Percentiles rank a stretch among this genome's conserved stretches.
Evolutionary conservation across 192 early-diverging fungal genomes (phyloP).

Genomic region (Tieghemiomyces parasiticus): DNA sequence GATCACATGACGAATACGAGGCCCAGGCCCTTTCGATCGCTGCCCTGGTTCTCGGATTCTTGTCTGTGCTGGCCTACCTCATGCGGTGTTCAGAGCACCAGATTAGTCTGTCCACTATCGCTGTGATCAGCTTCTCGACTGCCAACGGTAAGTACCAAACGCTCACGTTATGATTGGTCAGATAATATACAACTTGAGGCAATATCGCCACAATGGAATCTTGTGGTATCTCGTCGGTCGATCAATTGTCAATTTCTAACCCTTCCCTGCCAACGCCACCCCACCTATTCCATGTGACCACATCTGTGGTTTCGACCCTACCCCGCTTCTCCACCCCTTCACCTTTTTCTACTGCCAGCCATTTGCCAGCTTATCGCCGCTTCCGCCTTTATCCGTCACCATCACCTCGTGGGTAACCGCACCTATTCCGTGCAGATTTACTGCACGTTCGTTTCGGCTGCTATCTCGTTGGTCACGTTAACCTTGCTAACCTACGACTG

Average conservation of each 20-base stretch:
- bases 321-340: too few relatives aligned
- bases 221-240: too few relatives aligned
- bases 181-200: too few relatives aligned
- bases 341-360: too few relatives aligned
- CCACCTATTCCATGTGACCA: too few relatives aligned
- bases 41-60: neutral
- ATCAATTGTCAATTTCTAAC: too few relatives aligned
- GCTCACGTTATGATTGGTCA: too few relatives aligned
- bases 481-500: neutral
- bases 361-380: slow-evolving; percentile 1
- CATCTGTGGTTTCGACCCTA: too few relatives aligned
- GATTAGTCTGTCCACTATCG: neutral
- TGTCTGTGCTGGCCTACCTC: neutral
- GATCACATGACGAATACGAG: neutral
- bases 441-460: slow-evolving; percentile 3
- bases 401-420: neutral
- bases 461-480: neutral
- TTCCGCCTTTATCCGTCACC: neutral
- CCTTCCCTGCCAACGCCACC: too few relatives aligned
- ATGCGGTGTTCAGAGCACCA: neutral
- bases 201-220: too few relatives aligned
- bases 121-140: neutral
- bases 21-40: neutral
- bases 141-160: too few relatives aligned
- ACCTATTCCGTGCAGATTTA: neutral